phyloP scores from a whole-genome alignment of 75 land plant genomes.

The Larix kaempferi region DNA sequence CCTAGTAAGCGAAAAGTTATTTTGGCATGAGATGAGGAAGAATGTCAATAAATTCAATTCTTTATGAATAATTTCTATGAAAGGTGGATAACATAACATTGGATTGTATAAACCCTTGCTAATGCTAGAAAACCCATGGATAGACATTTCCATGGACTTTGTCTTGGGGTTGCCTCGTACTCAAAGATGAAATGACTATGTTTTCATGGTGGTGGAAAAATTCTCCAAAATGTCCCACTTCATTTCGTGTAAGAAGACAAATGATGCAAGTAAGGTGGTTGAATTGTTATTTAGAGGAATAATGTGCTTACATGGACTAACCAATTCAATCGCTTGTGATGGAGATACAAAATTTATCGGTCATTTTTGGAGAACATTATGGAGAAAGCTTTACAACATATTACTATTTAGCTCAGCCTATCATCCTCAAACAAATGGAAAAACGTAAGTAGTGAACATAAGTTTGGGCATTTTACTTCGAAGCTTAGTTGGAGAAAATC shows the following conservation, averaged over 20 bases:
- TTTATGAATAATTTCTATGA: neutral
- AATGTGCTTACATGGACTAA: neutral
- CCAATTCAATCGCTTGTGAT: neutral
- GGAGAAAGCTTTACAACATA: too few species aligned
- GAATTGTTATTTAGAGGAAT: neutral
- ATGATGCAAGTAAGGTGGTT: constrained; percentile 3
- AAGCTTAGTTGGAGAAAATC: too few species aligned
- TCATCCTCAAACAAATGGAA: too few species aligned
- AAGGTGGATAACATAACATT: neutral
- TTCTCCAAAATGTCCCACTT: constrained; percentile 22
- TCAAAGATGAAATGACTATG: neutral
- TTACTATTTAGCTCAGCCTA: too few species aligned
- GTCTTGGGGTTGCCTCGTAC: constrained; percentile 10
- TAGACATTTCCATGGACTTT: constrained; percentile 18
- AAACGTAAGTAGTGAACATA: too few species aligned
- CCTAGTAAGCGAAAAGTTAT: neutral
- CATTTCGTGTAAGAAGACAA: neutral
- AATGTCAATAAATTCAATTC: constrained; percentile 2
- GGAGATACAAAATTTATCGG: neutral
- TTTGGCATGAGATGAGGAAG: neutral
- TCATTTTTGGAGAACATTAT: too few species aligned
- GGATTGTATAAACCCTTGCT: constrained; percentile 5
- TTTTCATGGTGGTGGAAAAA: constrained; percentile 23
- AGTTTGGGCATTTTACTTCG: too few species aligned
- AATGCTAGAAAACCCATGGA: constrained; percentile 7